Conservation (phyloP, 2,329 filamentous ascomycete species). For the Phialemoniopsis sp. region DNA sequence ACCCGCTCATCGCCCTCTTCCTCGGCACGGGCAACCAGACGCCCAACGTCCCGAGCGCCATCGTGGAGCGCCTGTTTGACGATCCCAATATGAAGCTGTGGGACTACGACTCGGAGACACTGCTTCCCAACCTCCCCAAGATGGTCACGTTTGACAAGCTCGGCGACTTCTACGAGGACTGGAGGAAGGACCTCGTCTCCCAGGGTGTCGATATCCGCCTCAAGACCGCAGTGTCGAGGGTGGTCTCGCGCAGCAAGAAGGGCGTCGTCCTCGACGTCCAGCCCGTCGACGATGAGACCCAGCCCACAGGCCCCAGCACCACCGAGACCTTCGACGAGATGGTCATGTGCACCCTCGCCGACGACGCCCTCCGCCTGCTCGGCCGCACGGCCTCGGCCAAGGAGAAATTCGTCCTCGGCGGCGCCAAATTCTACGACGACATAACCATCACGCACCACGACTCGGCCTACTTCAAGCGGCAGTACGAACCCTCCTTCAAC, state of each 20-base stretch:
- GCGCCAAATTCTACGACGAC: conserved; percentile 66
- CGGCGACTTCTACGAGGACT: conserved; percentile 55
- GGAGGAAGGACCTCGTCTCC: conserved; percentile 47
- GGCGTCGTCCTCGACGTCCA: conserved; percentile 45
- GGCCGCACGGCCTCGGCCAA: conserved; percentile 51
- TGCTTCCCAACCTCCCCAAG: conserved; percentile 54
- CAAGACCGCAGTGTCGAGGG: conserved; percentile 48
- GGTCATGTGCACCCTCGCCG: conserved; percentile 61
- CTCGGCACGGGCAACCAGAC: conserved; percentile 73
- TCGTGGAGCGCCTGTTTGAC: conserved; percentile 58
- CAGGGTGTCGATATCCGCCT: conserved; percentile 54
- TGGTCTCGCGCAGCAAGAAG: conserved; percentile 44
- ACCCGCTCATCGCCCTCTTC: conserved; percentile 70
- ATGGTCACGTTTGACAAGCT: conserved; percentile 66
- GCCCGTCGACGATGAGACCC: conserved; percentile 33
- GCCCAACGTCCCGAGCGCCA: conserved; percentile 64
- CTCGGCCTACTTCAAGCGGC: conserved; percentile 58
- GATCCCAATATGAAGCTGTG: conserved; percentile 57
- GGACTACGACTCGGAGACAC: conserved; percentile 50
- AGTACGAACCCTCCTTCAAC: conserved; percentile 62
- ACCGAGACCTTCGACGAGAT: conserved; percentile 60
- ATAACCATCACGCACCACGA: conserved; percentile 68
- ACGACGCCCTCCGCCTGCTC: conserved; percentile 59
- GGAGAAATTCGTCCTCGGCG: conserved; percentile 66
- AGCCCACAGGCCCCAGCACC: conserved; percentile 36